Evolutionary conservation across 1,284 basidiomycete species (phyloP).

Genomic region (Rhodotorula mucilaginosa): DNA sequence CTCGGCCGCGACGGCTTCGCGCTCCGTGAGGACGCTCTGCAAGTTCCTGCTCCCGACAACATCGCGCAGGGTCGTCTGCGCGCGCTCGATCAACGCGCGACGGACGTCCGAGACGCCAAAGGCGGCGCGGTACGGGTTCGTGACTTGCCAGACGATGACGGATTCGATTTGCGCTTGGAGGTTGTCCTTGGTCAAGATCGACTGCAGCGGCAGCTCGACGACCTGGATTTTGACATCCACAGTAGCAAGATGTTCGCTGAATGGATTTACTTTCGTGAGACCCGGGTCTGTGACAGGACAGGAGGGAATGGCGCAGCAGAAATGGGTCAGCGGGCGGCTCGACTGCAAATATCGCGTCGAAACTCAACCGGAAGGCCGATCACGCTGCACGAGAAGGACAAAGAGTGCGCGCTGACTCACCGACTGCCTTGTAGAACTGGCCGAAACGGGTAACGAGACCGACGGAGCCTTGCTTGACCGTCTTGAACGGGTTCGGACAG

Average conservation of each 20-base stretch:
- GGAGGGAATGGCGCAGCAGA: conserved; percentile 45
- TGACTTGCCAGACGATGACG: conserved; percentile 70
- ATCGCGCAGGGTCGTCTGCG: conserved; percentile 91
- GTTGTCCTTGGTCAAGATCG: conserved; percentile 65
- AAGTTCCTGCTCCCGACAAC: conserved; percentile 63
- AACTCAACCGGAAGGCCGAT: not conserved
- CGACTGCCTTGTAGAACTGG: conserved; percentile 57
- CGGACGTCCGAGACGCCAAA: conserved; percentile 88
- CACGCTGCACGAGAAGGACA: not conserved
- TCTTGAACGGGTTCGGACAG: conserved; percentile 61
- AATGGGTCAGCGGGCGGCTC: conserved; percentile 64
- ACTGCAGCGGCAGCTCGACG: conserved; percentile 36
- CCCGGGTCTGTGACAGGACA: conserved; percentile 12
- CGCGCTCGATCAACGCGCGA: conserved; percentile 83
- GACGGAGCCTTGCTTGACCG: conserved; percentile 66
- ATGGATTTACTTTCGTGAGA: conserved; percentile 82
- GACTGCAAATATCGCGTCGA: not conserved
- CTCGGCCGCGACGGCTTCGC: conserved; percentile 92
- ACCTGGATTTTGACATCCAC: conserved; percentile 87
- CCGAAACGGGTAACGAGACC: conserved; percentile 67
- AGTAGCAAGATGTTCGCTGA: conserved; percentile 75
- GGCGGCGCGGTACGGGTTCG: conserved; percentile 79
- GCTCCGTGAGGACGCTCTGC: conserved; percentile 63
- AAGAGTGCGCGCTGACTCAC: not conserved
- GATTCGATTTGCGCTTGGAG: conserved; percentile 83